These are phyloP conservation scores for Fraxinus latifolia DNA, from an alignment of 305 asterid species.

Conservation along the genomic window DNA sequence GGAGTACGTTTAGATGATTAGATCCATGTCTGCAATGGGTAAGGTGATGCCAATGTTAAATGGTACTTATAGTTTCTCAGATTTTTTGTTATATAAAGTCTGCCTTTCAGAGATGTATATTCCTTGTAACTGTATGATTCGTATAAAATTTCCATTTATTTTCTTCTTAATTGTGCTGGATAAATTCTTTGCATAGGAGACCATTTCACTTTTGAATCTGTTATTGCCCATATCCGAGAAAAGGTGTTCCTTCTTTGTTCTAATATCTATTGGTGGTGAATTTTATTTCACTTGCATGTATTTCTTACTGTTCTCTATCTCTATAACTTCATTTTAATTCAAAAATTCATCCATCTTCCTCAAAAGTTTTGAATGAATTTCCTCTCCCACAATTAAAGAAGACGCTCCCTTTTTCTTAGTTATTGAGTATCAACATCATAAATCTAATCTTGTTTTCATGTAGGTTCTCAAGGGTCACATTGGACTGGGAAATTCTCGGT, in stretches of 20 bases:
- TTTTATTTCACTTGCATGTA: background rate
- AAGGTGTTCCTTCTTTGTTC: background rate
- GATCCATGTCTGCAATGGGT: background rate
- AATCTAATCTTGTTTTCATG: conserved; percentile 15
- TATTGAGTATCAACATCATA: conserved; percentile 5
- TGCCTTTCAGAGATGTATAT: background rate
- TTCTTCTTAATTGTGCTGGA: conserved; percentile 2
- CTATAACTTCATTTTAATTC: conserved; percentile 2
- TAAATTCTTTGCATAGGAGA: conserved; percentile 1
- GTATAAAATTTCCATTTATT: background rate
- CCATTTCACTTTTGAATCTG: background rate
- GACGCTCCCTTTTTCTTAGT: background rate
- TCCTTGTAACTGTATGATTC: background rate
- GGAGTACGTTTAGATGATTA: background rate
- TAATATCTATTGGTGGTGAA: background rate
- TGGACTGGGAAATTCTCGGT: conserved; percentile 83
- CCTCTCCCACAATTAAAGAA: background rate
- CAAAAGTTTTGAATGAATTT: background rate
- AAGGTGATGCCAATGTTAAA: background rate
- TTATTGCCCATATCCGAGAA: background rate
- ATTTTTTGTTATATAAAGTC: background rate
- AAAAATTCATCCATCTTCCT: conserved; percentile 8
- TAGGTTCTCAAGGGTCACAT: conserved; percentile 97
- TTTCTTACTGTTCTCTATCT: conserved; percentile 6
- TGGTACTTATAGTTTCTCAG: background rate